A percentile compares a stretch with the other conserved stretches of the same genome.
These are phyloP conservation scores for Aspergillus udagawae DNA, from an alignment of 2,329 filamentous ascomycete genomes.

Conservation along the genomic window DNA sequence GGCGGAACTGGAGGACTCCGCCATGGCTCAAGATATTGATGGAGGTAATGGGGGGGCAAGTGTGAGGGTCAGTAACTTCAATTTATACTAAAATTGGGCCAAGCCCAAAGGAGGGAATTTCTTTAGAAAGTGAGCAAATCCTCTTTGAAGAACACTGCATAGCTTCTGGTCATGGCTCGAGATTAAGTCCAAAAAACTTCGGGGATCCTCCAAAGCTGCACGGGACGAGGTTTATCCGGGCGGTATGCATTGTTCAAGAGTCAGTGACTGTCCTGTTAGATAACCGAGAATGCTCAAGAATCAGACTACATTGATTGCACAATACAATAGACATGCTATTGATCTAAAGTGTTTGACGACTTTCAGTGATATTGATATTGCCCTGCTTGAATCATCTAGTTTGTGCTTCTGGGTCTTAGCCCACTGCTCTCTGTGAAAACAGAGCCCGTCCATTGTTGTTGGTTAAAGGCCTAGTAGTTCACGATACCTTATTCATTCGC, in stretches of 20 bases:
- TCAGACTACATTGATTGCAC: neutral
- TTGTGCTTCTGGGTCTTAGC: neutral
- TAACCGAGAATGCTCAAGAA: neutral
- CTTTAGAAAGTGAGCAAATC: neutral
- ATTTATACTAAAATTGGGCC: neutral
- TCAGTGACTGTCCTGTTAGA: neutral
- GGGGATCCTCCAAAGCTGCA: slow-evolving; percentile 6
- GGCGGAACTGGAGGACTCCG: slow-evolving; percentile 33
- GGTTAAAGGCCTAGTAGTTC: neutral
- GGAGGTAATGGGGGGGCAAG: neutral
- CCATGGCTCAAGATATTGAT: slow-evolving; percentile 25
- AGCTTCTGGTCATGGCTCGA: neutral
- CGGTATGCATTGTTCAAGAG: neutral
- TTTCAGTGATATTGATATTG: neutral
- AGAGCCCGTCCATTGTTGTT: neutral
- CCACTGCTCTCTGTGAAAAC: too few relatives aligned
- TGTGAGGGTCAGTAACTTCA: neutral
- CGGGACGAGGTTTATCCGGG: slow-evolving; percentile 8
- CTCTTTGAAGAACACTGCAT: neutral
- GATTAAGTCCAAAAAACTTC: slow-evolving; percentile 4
- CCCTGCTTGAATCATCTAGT: neutral
- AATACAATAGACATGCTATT: neutral
- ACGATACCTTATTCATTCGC: neutral
- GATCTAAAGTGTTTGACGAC: neutral
- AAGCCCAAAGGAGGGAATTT: neutral